Conservation (phyloP, 257 asterid species). For the Solanum pennellii region DNA sequence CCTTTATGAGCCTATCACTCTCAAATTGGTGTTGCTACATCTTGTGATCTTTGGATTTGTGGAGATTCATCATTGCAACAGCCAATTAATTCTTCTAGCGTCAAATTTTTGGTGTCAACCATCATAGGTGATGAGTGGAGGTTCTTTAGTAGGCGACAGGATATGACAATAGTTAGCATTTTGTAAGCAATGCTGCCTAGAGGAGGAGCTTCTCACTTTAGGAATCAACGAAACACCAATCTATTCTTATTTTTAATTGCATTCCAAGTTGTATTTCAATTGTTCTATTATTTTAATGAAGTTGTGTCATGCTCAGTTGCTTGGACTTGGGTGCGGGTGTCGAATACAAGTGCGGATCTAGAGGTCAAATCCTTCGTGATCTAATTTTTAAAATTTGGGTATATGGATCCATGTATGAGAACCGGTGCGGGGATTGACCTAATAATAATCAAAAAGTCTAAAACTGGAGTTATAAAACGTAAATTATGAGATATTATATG, state of each 20-base stretch:
- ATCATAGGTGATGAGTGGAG: neutral
- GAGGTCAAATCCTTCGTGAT: no score
- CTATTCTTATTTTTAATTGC: neutral
- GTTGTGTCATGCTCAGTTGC: neutral
- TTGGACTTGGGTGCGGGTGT: no score
- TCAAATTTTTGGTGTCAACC: neutral
- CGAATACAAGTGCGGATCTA: no score
- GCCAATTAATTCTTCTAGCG: neutral
- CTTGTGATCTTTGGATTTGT: neutral
- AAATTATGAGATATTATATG: no score
- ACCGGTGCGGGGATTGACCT: no score
- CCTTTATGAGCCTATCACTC: neutral
- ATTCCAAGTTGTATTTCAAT: neutral
- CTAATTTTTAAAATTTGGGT: no score
- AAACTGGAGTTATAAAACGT: no score
- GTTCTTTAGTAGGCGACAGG: neutral
- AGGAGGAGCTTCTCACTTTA: neutral
- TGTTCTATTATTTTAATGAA: neutral
- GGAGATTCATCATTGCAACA: neutral
- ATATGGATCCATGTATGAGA: no score
- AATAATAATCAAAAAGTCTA: no score
- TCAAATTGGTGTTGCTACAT: neutral
- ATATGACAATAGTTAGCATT: neutral
- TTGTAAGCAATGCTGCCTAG: neutral
- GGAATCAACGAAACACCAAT: neutral